These are phyloP conservation scores for Fusarium fracticaudum DNA, from an alignment of 2,329 filamentous ascomycete species.

Conservation along the genomic window DNA sequence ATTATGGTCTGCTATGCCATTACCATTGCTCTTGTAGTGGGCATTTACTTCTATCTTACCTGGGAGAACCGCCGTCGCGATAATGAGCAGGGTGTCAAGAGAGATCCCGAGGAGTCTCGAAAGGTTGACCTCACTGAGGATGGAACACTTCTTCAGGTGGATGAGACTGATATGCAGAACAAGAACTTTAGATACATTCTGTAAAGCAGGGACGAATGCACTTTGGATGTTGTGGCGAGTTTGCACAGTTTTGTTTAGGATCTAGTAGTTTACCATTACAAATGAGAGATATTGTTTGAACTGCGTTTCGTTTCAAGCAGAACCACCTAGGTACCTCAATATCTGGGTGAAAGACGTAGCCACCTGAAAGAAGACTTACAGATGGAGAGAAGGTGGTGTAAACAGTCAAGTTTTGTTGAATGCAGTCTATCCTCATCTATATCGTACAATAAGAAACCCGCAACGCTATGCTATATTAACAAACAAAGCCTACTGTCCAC, in stretches of 20 bases:
- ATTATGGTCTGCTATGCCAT: conserved; percentile 4
- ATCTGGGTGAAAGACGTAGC: too few species aligned
- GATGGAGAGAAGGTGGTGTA: fast-evolving
- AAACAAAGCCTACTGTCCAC: fast-evolving
- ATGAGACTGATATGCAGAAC: conserved; percentile 11
- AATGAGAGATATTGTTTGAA: neutral
- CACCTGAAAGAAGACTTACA: too few species aligned
- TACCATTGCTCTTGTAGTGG: neutral
- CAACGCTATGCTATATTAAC: neutral
- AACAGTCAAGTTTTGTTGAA: neutral
- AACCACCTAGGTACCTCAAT: fast-evolving
- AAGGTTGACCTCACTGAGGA: neutral
- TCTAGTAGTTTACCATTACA: fast-evolving
- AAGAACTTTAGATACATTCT: conserved; percentile 9
- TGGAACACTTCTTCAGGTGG: neutral
- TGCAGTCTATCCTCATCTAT: neutral
- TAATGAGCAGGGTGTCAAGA: conserved; percentile 4
- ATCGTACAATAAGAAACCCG: neutral
- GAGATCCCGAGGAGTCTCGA: conserved; percentile 2
- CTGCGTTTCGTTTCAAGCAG: fast-evolving
- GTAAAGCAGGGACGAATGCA: fast-evolving
- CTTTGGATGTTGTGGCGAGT: fast-evolving
- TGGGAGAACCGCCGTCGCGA: conserved; percentile 14
- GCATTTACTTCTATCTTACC: neutral
- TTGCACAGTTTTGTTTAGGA: neutral